Evolutionary conservation across 2,329 filamentous ascomycete species (phyloP), one percentile per base, ranked within the genome.

Genomic region (Dactylellina parvicollis): DNA sequence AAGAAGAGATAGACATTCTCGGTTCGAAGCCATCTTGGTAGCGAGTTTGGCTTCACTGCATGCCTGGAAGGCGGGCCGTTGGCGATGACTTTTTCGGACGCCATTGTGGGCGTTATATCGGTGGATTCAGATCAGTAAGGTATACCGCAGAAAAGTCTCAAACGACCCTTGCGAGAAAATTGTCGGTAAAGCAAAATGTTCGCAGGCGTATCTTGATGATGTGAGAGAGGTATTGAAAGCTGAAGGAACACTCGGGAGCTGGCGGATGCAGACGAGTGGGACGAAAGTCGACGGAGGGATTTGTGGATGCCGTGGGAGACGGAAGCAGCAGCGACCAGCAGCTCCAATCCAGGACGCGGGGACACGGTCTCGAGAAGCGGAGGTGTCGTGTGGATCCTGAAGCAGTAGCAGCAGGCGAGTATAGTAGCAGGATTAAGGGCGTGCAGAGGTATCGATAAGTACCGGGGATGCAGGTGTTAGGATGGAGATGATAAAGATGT

Each of bases 1-100:
- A 86, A 89, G 81, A 94, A 93, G 30, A 93, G 81, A 76, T 93
- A 94, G 76, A 94, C 90, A 80, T 94, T 94, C 81, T 93, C 90
- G 42, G 81, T 79, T 8, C 82, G 79, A 50, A 81, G 76, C 52
- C 81, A 77, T 40, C 79, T 82, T 73, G 81, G 59, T 24, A 65
- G 54, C 28, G 67, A 42, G 26, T 66, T 71, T 12, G 40, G 34
- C 80, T 57, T 77, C 78, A 72, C 79, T 79, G 74, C 80, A 64
- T 22, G 78, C 76, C 55, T 80, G 77, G 57, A 78, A 56, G 80
- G 81, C 65, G 81, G 79, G 3, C 83, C 82, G 75, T 85, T 85
- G 72, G 66, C 69, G 18, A 73, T 38, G 22, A 66, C 55, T 12
- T 65, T 60, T 54, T 66, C 60, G 44, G 60, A 66, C 30, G 69